Evolutionary conservation across 2,329 filamentous ascomycete genomes (phyloP), one percentile per base, ranked within the genome.

Genomic region (Ceratocystis ficicola): DNA sequence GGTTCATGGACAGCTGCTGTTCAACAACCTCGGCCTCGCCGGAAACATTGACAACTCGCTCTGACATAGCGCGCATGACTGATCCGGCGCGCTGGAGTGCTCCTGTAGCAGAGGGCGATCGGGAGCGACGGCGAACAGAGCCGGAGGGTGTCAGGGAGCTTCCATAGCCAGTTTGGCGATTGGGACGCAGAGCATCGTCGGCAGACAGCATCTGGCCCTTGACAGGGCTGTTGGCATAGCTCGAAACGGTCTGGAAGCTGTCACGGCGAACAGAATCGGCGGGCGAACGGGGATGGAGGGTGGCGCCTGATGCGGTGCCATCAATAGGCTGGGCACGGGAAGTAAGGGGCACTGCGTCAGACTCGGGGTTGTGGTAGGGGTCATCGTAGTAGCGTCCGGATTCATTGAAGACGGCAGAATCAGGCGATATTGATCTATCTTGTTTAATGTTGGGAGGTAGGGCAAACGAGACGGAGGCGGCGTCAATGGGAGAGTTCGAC

Each of bases 41-140:
- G 76, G 91, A 96, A 71, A 99, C 83, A 73, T 97, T 97, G 72
- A 99, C 94, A 66, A 99, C 92, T 78, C 94, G 90, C 77, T 96
- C 92, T 41, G 95, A 97, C 85, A 99, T 95, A 68, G 85, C 85
- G 69, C 88, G 83, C 75, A 92, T 84, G 71, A 91, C 89, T 7
- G 88, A 89, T 57, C 88, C 84, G 68, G 88, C 88, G 70, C 85
- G 81, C 28, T 81, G 83, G 64, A 92, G 74, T 20, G 88, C 86
- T 30, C 82, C 83, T 10, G 83, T 81, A 7, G 82, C 80, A 20
- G 86, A 86, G 1, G 83, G 79, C 1, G 86, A 85, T 48, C 86
- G 78, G 55, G 87, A 87, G 57, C 81, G 77, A 64, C 80, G 78
- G 67, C 76, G 74, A 28, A 79, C 79, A 22, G 66, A 68, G n/a